Base-by-base conservation (phyloP, 2,329 filamentous ascomycete genomes). In the Penicillium sp. region DNA sequence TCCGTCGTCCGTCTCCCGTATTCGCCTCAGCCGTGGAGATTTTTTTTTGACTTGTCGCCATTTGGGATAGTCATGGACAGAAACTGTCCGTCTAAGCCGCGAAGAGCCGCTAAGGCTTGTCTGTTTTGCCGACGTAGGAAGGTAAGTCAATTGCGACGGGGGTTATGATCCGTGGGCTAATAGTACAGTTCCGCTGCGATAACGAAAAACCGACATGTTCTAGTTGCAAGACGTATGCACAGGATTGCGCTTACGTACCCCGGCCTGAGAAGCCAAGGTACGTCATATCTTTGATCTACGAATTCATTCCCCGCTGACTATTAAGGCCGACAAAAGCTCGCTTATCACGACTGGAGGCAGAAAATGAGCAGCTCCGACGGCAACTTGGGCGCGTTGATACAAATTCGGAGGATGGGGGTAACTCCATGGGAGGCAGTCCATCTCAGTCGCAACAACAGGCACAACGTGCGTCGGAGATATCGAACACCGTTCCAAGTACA, bases 281-380 rank as follows among this genome's bases (percentile, higher is more conserved):
- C n/a, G 46, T 48, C 29, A 26, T 48, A 21, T 31, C 26, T 7
- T 7, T 11, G 48, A 19, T 39, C 14, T 21, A 21, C 16, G 56
- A 13, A 21, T 21, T 14, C 3, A 19, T 22, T 3, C 39, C 19
- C 10, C 11, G 22, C 19, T 42, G 39, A 42, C 19, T 22, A 10
- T 22, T 42, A 42, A 42, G 60, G 33, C 60, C 58, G 11, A 56
- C 60, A 9, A 62, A 64, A 27, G 61, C 61, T 22, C 61, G 56
- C n/a, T n/a, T 64, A 1, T 58, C 59, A 27, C 53, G 45, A 9
- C 46, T 64, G 1, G 50, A 60, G 39, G 55, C 52, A 31, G 64
- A 66, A 43, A 66, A 66, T 50, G 39, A 66, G 9, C 57, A 56
- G 10, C 58, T 63, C 43, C 64, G 55, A 26, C 61, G 33, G 21